Base-by-base conservation (phyloP, 2,329 filamentous ascomycete genomes). In the Trichocomaceae sp. region DNA sequence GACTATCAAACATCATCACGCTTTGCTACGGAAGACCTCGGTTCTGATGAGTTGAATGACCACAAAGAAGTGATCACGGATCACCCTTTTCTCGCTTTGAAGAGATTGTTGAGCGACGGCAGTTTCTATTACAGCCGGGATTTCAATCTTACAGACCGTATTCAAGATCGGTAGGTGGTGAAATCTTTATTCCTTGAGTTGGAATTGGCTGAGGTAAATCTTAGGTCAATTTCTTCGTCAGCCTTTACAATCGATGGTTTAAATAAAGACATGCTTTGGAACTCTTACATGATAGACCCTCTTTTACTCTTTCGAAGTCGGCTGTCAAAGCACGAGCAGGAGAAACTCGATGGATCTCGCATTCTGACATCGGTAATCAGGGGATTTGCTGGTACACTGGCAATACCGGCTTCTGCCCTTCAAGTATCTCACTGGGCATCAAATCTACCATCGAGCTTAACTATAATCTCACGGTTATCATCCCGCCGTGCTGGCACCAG, bases 121-220 rank as follows among this genome's bases (percentile, higher is more conserved):
- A 95, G 87, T 29, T 99, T 99, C 69, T 99, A 97, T 70, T 99
- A 96, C 75, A 96, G 58, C 68, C 89, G 90, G n/a, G 90, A 97
- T 70, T 99, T 99, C 69, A 92, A 99, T 68, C 77, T 99, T 48
- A 99, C 93, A 3, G 91, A 95, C 71, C 83, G 93, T 62, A 75
- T 97, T 59, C 93, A 99, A 71, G 87, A 96, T 66, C 84, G 92
- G 82, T 90, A 68, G 64, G 70, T 52, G 29, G 33, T 23, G 29
- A 47, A 29, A 17, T 17, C 52, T 37, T 29, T n/a, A 47, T 67
- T 57, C 19, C 17, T 39, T 19, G 22, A 33, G n/a, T 44, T 33
- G 9, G 26, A 19, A 33, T 55, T 56, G 57, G 58, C 59, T 64
- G 48, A 64, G n/a, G 50, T 45, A 35, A 29, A 52, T 22, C 23